These are phyloP conservation scores for Dryas alaskensis DNA, from an alignment of 306 rosid species.

Conservation along the genomic window DNA sequence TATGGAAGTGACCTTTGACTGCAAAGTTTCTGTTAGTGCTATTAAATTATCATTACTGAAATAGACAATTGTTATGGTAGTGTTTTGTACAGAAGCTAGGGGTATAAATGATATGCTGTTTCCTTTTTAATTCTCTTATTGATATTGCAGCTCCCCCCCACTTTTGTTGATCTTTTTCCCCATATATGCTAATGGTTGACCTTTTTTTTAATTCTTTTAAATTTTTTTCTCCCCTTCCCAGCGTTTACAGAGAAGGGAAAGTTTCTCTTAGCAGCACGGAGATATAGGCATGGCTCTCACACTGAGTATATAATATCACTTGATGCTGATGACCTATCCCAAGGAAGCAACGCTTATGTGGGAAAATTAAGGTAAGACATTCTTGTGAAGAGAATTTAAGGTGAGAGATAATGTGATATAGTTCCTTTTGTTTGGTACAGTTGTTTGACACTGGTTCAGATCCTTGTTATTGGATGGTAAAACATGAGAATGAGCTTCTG, in stretches of 20 bases:
- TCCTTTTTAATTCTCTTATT: background rate
- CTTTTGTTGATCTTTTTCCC: background rate
- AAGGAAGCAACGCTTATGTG: slow-evolving; percentile 95
- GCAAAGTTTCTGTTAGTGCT: background rate
- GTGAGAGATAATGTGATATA: background rate
- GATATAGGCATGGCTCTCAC: slow-evolving; percentile 87
- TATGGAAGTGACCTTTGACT: background rate
- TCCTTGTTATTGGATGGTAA: background rate
- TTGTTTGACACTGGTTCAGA: background rate
- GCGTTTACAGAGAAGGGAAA: slow-evolving; percentile 93
- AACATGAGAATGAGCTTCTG: background rate
- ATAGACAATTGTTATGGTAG: background rate
- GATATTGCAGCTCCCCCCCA: background rate
- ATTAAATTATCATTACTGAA: background rate
- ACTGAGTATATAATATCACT: slow-evolving; percentile 89
- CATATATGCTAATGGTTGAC: background rate
- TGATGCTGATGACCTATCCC: slow-evolving; percentile 81
- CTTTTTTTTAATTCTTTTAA: slow-evolving; percentile 10
- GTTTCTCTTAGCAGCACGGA: slow-evolving; percentile 90
- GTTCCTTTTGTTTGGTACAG: slow-evolving; percentile 2
- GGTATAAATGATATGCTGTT: background rate
- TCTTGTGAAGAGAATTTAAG: slow-evolving; percentile 12
- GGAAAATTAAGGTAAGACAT: slow-evolving; percentile 82
- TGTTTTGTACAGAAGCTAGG: background rate
- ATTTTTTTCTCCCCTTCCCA: slow-evolving; percentile 28